A percentile compares a stretch with the other conserved stretches of the same genome.
Evolutionary conservation across 139 green algal genomes (phyloP).

Genomic region (Picochlorum costavermella): DNA sequence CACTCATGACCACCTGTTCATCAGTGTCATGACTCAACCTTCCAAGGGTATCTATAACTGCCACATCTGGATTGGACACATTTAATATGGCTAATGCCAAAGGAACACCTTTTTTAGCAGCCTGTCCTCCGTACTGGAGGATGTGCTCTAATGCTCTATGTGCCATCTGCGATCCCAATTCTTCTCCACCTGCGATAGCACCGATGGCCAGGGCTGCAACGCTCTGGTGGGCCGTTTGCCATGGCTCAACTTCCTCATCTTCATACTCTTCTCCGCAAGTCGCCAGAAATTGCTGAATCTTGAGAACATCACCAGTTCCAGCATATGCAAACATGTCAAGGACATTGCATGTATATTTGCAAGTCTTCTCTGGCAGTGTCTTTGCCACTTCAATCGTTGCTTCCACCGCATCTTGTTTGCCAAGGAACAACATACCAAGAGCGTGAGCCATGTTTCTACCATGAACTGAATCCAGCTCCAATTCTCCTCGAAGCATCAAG

Average conservation of each 20-base stretch:
- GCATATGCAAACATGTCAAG: conserved; percentile 88
- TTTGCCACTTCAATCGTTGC: conserved; percentile 87
- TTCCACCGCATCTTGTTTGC: conserved; percentile 78
- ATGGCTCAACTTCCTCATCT: conserved; percentile 29
- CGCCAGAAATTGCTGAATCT: conserved; percentile 86
- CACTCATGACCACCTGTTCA: conserved; percentile 65
- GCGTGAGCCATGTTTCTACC: conserved; percentile 75
- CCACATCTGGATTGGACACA: conserved; percentile 71
- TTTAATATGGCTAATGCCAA: conserved; percentile 87
- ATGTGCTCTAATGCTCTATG: conserved; percentile 84
- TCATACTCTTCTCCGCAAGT: conserved; percentile 83
- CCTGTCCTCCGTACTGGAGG: conserved; percentile 78
- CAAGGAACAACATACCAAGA: conserved; percentile 92
- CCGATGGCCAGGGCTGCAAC: conserved; percentile 84
- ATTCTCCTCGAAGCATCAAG: conserved; percentile 78
- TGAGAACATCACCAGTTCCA: conserved; percentile 92
- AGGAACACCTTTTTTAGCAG: conserved; percentile 66
- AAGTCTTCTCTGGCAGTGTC: conserved; percentile 77
- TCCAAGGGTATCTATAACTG: conserved; percentile 83
- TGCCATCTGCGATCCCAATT: conserved; percentile 84
- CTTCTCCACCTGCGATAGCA: conserved; percentile 89
- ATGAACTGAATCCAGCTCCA: conserved; percentile 66
- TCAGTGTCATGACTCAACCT: conserved; percentile 89
- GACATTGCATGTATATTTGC: conserved; percentile 55
- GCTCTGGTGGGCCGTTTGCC: conserved; percentile 68